Evolutionary conservation across 495 filamentous ascomycete species (phyloP), one percentile per base, ranked within the genome.

Genomic region (Aspergillus mulundensis): DNA sequence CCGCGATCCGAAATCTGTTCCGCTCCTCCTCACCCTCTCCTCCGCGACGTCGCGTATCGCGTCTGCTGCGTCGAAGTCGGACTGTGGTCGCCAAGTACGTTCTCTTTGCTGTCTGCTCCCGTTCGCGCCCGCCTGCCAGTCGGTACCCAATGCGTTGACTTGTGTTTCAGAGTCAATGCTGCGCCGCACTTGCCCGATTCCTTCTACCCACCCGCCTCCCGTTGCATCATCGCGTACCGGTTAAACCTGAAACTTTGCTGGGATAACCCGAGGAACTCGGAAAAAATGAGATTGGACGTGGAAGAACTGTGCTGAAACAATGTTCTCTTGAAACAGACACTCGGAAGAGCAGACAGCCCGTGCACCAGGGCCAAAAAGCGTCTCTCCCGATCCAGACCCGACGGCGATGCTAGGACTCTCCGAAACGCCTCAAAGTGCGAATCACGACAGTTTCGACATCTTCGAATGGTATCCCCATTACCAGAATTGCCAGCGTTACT

Each of bases 401-500:
- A 16, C 71, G 41, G 67, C 71, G 24, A 72, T 75, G 68, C 59
- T 72, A 50, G 74, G 68, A 34, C 53, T 75, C 48, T 61, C 65
- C 50, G 66, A 74, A 50, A 57, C 67, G 57, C 68, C 68, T 23
- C 69, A 70, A 15, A 71, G 67, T 11, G 45, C 67, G 50, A 62
- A 72, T 45, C 69, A 73, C 49, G 67, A 77, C 62, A 74, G 71
- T 50, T 76, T 79, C 68, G 93, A 96, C 70, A 87, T 97, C 55
- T 84, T 97, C 67, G 87, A 90, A 55, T 98, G 94, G 94, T 88
- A 95, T 65, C 90, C 91, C 15, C 84, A 87, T 47, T 96, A 96
- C 71, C 89, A 93, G 68, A 90, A 84, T 60, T 98, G 94, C 71
- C 88, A 93, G 57, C 83, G 84, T 38, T 97, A 95, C 77, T 98